Base-by-base conservation (phyloP, 345 rosid species). In the Acer saccharum region DNA sequence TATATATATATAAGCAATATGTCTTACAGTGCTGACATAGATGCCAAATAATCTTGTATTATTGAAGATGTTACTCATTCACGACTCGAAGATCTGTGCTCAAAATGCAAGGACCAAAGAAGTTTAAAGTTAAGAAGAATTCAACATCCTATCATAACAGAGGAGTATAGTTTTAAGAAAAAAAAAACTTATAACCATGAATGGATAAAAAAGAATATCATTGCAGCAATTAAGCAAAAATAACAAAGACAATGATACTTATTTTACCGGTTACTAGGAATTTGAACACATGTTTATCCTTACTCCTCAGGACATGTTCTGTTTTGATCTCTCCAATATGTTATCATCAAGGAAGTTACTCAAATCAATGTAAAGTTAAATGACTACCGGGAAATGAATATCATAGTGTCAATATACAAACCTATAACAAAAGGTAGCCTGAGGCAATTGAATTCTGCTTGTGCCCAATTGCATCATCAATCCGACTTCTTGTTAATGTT, bases 11-110 rank as follows among this genome's bases (percentile, higher is more conserved):
- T 11, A 7, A 17, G 72, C 29, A 55, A 61, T 32, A 21, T 41
- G 3, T 75, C 92, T 87, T 81, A 90, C 95, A 48, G 95, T 88
- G 87, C 87, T 83, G 66, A 89, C 90, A 83, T 91, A 83, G 83
- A 92, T 89, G 78, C 97, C 97, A 79, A 93, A 91, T 79, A 91
- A 71, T 78, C 95, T 88, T 2, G 89, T 86, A 66, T 86, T 55
- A 77, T 91, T 88, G 83, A 88, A 91, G 78, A 91, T 86, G 82
- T 91, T 89, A 73, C 75, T 85, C 78, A 17, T 93, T 87, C 80
- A 89, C 82, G 69, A 88, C 86, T 68, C 76, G 83, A 58, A 85
- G 89, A 92, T 89, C 95, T 89, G 89, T 61, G 27, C 75, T 69
- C 83, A 83, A 75, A 23, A 73, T 17, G 68, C 2, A 76, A 29